Base-by-base conservation (phyloP, 352 stramenopile species). In the Globisporangium middletonii region DNA sequence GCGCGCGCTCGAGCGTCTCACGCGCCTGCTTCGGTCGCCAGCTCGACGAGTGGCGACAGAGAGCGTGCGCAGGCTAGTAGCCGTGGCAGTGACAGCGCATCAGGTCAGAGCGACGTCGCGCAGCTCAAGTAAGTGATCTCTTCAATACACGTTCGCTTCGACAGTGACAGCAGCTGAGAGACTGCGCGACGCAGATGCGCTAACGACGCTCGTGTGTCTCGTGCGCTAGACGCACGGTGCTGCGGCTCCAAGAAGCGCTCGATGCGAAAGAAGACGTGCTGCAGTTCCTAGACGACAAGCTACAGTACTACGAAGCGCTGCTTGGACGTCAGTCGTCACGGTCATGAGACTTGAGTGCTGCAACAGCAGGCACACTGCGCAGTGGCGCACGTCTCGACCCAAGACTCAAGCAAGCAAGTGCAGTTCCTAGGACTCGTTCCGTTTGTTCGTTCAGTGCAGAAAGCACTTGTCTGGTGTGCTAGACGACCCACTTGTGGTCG, bases 261-360 rank as follows among this genome's bases (percentile, higher is more conserved):
- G 71, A 83, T 35, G 69, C 69, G 19, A 87, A 85, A 48, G 77
- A 89, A 53, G 77, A 79, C n/a, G 65, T 76, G 56, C 64, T 89
- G 37, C 51, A 66, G 19, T 85, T 82, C 44, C 65, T 89, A 35
- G 71, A 88, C 60, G 64, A 57, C 43, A 76, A 79, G 62, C 65
- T 89, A 26, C 67, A 54, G 23, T 71, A 73, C 47, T 73, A 85
- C 58, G 72, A 84, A 53, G 59, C 64, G 19, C 16, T 73, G 9
- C 33, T 58, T 19, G 38, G 5, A 5, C 38, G 16, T 8, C 12
- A 4, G 13, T 44, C 38, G 2, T n/a, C 38, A 19, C 38, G 38
- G n/a, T n/a, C 38, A 5, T 38, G 12, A 38, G 30, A 9, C 38
- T 5, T 43, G 38, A 43, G 7, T 43, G 15, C 15, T 5, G 15